These are phyloP conservation scores for Flaveria linearis DNA, from an alignment of 129 eudicot species.

Conservation along the genomic window DNA sequence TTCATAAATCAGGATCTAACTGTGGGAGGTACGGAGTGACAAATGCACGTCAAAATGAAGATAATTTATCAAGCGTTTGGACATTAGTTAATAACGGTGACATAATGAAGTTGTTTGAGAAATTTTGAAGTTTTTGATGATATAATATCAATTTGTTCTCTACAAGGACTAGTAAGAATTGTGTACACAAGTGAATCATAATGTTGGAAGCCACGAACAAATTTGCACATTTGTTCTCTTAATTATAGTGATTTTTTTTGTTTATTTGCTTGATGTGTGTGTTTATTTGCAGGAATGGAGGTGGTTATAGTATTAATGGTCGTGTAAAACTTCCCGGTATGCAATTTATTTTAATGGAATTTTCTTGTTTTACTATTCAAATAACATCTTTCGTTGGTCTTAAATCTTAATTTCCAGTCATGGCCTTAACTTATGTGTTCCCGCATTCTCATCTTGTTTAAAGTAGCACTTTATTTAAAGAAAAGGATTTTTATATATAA, in stretches of 20 bases:
- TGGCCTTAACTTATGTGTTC: not conserved
- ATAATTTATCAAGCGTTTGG: not conserved
- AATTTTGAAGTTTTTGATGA: not conserved
- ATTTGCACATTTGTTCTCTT: conserved; percentile 9
- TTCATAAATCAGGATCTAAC: too few relatives aligned
- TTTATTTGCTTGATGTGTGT: conserved; percentile 7
- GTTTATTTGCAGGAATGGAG: conserved; percentile 57
- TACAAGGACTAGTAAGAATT: conserved; percentile 2
- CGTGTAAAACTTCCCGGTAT: conserved; percentile 81
- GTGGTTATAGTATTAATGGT: conserved; percentile 75
- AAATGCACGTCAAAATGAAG: not conserved
- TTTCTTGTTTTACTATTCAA: not conserved
- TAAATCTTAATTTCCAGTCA: not conserved
- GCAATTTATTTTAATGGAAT: not conserved
- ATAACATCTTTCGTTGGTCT: not conserved
- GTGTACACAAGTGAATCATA: not conserved
- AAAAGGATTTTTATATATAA: conserved; percentile 6
- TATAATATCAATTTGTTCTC: not conserved
- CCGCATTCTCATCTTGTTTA: not conserved
- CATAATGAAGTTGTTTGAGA: not conserved
- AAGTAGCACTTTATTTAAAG: not conserved
- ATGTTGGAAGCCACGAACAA: not conserved
- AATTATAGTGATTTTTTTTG: not conserved
- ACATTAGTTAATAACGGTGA: not conserved
- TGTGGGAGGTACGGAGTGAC: not conserved